A percentile compares a stretch with the other conserved stretches of the same genome.
Conservation (phyloP, 768 basidiomycete genomes). For the Xerocomellus intermedius region DNA sequence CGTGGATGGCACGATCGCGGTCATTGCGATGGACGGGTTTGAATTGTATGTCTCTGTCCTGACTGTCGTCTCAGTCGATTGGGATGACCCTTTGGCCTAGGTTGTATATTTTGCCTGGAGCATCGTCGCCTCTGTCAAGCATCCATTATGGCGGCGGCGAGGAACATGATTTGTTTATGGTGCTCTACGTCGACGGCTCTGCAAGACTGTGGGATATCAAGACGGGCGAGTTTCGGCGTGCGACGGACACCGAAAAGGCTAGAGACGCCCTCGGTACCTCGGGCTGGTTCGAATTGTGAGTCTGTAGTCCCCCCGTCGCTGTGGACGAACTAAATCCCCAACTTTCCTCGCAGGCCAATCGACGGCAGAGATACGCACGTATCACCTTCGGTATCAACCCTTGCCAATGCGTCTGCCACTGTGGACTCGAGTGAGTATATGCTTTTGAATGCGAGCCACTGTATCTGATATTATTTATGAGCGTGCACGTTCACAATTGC, state of each 20-base stretch:
- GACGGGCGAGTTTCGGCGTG: slow-evolving; percentile 81
- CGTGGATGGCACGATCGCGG: slow-evolving; percentile 76
- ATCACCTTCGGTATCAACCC: slow-evolving; percentile 24
- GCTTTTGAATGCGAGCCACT: slow-evolving; percentile 12
- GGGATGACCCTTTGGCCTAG: slow-evolving; percentile 38
- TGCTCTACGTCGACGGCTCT: slow-evolving; percentile 72
- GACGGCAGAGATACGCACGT: slow-evolving; percentile 27
- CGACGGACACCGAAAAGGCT: slow-evolving; percentile 74
- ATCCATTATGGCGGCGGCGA: slow-evolving; percentile 58
- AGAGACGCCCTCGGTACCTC: slow-evolving; percentile 69
- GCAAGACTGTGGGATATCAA: slow-evolving; percentile 87
- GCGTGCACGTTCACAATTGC: slow-evolving; percentile 50
- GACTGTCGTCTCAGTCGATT: not conserved
- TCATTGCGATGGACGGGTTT: slow-evolving; percentile 71
- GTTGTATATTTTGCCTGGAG: slow-evolving; percentile 78
- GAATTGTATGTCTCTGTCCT: slow-evolving; percentile 61
- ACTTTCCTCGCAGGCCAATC: slow-evolving; percentile 19
- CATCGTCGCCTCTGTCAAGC: slow-evolving; percentile 60
- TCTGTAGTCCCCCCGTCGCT: not conserved
- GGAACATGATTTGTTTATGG: slow-evolving; percentile 59
- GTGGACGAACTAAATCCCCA: not conserved
- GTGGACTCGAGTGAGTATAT: slow-evolving; percentile 25
- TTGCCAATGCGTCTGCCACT: slow-evolving; percentile 18
- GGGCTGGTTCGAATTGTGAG: slow-evolving; percentile 74
- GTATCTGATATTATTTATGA: slow-evolving; percentile 29